Percentiles rank a stretch among this genome's conserved stretches.
Conservation (phyloP, 2,329 filamentous ascomycete species). For the Monascus ruber region DNA sequence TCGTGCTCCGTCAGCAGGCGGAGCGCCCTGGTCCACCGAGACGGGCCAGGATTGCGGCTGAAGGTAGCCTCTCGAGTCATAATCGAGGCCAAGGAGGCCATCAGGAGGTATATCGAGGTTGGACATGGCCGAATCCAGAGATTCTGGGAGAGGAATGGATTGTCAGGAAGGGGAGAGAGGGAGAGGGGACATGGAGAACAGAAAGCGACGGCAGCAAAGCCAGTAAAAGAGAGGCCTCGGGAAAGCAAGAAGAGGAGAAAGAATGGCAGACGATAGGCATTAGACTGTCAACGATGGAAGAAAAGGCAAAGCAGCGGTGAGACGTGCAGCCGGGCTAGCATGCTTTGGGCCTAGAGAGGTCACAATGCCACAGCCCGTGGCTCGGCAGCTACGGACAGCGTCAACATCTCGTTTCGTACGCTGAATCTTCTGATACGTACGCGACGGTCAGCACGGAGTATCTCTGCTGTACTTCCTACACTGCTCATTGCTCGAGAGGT, state of each 20-base stretch:
- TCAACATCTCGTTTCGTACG: too few relatives aligned
- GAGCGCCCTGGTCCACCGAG: slow-evolving; percentile 25
- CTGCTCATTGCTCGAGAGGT: too few relatives aligned
- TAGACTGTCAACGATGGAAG: slow-evolving; percentile 27
- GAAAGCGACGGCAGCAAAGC: slow-evolving; percentile 10
- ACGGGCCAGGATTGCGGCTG: slow-evolving; percentile 33
- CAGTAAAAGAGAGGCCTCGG: slow-evolving; percentile 16
- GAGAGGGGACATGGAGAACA: too few relatives aligned
- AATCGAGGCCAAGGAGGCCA: slow-evolving; percentile 37
- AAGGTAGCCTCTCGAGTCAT: slow-evolving; percentile 37
- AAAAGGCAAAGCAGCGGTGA: slow-evolving; percentile 34
- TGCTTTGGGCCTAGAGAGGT: too few relatives aligned
- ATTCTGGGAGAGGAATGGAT: too few relatives aligned
- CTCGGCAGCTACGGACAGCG: too few relatives aligned
- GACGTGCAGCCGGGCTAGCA: slow-evolving; percentile 13
- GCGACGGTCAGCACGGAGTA: too few relatives aligned
- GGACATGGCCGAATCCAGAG: slow-evolving; percentile 22
- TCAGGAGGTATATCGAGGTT: slow-evolving; percentile 35
- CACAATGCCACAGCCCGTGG: too few relatives aligned
- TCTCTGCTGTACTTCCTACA: too few relatives aligned
- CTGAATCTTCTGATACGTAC: too few relatives aligned
- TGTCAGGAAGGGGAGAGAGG: too few relatives aligned
- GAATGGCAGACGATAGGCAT: slow-evolving; percentile 20
- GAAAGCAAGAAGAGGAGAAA: slow-evolving; percentile 17
- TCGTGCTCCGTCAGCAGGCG: slow-evolving; percentile 20